These are phyloP conservation scores for Nakazawaea ishiwadae DNA, from an alignment of 805 yeast species.

Conservation along the genomic window DNA sequence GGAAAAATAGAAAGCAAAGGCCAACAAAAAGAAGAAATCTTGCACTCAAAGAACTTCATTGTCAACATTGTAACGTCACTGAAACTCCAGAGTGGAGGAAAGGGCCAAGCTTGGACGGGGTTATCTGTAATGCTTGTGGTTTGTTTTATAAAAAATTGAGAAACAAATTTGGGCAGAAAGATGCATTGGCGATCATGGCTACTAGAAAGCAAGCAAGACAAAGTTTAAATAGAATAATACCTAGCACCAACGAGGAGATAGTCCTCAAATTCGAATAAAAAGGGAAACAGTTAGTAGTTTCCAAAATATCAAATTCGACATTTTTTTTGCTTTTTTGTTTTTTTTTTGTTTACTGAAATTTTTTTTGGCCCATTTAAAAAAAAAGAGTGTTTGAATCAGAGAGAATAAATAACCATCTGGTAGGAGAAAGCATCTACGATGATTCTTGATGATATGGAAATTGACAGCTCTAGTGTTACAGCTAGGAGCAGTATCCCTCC, in stretches of 20 bases:
- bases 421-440: background rate
- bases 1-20: background rate
- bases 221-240: constrained; percentile 1
- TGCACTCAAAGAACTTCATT: too few species aligned
- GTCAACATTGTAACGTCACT: constrained; percentile 56
- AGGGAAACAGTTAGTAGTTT: too few species aligned
- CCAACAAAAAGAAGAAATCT: background rate
- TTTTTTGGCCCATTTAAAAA: background rate
- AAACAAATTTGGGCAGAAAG: constrained; percentile 32
- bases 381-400: background rate
- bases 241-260: constrained; percentile 17
- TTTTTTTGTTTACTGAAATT: background rate
- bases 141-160: constrained; percentile 51
- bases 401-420: too few species aligned
- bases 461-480: background rate
- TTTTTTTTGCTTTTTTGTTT: background rate
- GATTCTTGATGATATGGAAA: constrained; percentile 2
- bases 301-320: constrained; percentile 16
- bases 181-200: constrained; percentile 22
- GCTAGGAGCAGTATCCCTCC: background rate
- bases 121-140: constrained; percentile 83
- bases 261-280: background rate
- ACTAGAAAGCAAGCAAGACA: background rate
- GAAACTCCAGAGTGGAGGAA: constrained; percentile 83
- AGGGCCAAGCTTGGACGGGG: constrained; percentile 72